Conservation (phyloP, 108 stramenopile genomes). For the Nitzschia sp. region DNA sequence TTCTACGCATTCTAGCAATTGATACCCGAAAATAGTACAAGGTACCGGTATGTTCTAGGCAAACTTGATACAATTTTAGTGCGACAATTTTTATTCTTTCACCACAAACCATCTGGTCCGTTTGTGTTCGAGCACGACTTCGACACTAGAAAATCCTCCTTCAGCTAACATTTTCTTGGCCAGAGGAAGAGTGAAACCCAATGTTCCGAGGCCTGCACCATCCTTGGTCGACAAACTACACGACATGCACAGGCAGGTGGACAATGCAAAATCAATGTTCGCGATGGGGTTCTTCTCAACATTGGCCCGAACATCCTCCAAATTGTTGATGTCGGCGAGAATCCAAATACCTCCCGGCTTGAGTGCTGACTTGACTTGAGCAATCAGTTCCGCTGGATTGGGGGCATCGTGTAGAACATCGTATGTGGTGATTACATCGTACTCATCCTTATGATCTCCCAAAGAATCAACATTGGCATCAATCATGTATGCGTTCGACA, state of each 20-base stretch:
- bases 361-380: conserved; percentile 9
- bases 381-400: conserved; percentile 20
- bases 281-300: conserved; percentile 10
- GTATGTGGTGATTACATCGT: conserved; percentile 28
- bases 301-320: conserved; percentile 7
- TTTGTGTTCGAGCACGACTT: conserved; percentile 13
- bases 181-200: conserved; percentile 25
- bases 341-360: conserved; percentile 29
- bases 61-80: too few relatives aligned
- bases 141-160: conserved; percentile 16
- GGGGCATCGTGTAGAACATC: conserved; percentile 33
- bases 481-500: conserved; percentile 8
- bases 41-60: too few relatives aligned
- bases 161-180: conserved; percentile 20
- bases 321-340: conserved; percentile 12
- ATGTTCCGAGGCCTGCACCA: conserved; percentile 29
- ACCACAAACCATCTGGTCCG: conserved; percentile 15
- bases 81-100: too few relatives aligned
- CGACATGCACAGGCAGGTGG: conserved; percentile 29
- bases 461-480: conserved; percentile 26
- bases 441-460: conserved; percentile 16
- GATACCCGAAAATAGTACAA: too few relatives aligned
- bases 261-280: conserved; percentile 20
- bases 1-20: too few relatives aligned
- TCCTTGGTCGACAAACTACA: conserved; percentile 17